These are phyloP conservation scores for Suaeda aralocaspica DNA, from an alignment of 148 eudicot species.

Conservation along the genomic window DNA sequence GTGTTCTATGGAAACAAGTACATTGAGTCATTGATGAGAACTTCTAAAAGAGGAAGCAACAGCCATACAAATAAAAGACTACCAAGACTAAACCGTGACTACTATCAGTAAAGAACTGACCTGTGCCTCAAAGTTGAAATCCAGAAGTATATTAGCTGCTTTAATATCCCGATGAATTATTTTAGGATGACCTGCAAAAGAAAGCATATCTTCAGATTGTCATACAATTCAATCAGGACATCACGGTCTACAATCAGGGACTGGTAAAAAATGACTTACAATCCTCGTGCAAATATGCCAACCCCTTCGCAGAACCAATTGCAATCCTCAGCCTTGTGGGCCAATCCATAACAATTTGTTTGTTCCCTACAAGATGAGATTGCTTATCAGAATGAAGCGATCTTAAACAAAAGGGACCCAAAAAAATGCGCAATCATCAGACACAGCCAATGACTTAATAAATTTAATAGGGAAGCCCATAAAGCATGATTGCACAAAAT, in stretches of 20 bases:
- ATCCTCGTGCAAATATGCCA: slow-evolving; percentile 63
- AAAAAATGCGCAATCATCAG: neutral
- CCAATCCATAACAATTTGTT: slow-evolving; percentile 50
- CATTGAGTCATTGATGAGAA: no score
- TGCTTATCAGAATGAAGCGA: slow-evolving; percentile 16
- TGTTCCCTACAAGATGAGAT: slow-evolving; percentile 41
- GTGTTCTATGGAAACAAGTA: no score
- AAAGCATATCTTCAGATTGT: slow-evolving; percentile 11
- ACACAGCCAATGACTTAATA: neutral
- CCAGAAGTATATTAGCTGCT: slow-evolving; percentile 75
- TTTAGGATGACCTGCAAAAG: slow-evolving; percentile 71
- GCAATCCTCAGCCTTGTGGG: slow-evolving; percentile 52
- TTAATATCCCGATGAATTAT: slow-evolving; percentile 80
- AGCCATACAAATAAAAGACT: no score
- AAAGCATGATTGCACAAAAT: neutral
- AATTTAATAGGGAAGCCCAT: neutral
- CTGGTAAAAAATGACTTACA: slow-evolving; percentile 39
- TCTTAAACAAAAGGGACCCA: slow-evolving; percentile 4
- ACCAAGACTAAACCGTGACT: no score
- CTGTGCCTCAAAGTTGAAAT: slow-evolving; percentile 70
- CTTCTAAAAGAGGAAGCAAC: no score
- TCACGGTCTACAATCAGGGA: neutral
- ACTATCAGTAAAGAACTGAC: slow-evolving; percentile 25
- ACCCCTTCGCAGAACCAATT: slow-evolving; percentile 64
- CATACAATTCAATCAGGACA: neutral